Conservation (phyloP, 306 rosid genomes). For the Bauhinia variegata region DNA sequence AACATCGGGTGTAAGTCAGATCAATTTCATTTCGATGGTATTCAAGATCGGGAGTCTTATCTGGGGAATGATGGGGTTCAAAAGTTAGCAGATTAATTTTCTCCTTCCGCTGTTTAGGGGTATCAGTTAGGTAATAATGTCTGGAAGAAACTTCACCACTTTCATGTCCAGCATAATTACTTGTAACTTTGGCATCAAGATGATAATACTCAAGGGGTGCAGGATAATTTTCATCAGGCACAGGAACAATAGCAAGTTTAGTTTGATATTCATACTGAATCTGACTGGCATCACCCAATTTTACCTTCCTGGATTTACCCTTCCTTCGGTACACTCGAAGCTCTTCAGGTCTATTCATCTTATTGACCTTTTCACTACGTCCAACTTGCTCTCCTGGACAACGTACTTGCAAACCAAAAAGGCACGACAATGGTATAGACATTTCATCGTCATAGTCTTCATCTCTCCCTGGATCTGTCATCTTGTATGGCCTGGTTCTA, state of each 20-base stretch:
- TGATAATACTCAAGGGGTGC: constrained; percentile 42
- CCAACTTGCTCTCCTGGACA: constrained; percentile 24
- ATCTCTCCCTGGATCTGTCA: constrained; percentile 29
- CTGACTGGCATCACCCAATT: constrained; percentile 35
- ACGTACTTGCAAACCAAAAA: constrained; percentile 44
- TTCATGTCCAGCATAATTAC: constrained; percentile 40
- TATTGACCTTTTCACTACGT: constrained; percentile 27
- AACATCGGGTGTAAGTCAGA: constrained; percentile 39
- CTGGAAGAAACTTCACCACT: constrained; percentile 40
- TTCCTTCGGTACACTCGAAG: constrained; percentile 38
- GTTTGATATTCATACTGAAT: constrained; percentile 36
- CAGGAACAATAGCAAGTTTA: constrained; percentile 63
- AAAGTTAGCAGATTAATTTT: constrained; percentile 28
- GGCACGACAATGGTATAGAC: constrained; percentile 56
- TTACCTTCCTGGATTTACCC: constrained; percentile 29
- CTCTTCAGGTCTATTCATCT: constrained; percentile 24
- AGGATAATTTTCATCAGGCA: constrained; percentile 43
- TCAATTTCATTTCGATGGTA: constrained; percentile 34
- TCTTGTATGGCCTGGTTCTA: constrained; percentile 57
- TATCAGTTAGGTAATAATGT: constrained; percentile 39
- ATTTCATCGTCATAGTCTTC: constrained; percentile 56
- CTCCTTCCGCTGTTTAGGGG: constrained; percentile 42
- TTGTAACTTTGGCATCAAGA: constrained; percentile 31
- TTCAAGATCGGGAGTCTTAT: constrained; percentile 33
- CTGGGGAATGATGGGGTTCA: constrained; percentile 25